These are phyloP conservation scores for Spiraea crenata DNA, from an alignment of 331 rosid genomes.

Conservation along the genomic window DNA sequence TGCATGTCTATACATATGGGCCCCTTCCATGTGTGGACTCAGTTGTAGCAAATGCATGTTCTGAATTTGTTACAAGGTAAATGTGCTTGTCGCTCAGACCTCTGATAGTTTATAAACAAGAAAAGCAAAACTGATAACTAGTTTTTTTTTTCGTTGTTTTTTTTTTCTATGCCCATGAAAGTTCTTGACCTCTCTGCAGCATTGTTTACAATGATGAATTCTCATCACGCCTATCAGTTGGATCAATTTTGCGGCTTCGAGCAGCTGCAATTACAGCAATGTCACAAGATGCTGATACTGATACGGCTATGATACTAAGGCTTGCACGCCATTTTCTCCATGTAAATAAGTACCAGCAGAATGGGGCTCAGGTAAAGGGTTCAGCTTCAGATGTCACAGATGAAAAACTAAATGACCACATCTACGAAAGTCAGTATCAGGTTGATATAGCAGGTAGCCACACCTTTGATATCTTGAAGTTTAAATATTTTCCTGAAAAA, in stretches of 20 bases:
- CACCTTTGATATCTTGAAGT: background rate
- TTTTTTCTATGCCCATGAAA: slow-evolving; percentile 5
- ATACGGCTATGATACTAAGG: slow-evolving; percentile 52
- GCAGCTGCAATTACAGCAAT: slow-evolving; percentile 80
- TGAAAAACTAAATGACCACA: slow-evolving; percentile 31
- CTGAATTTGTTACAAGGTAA: slow-evolving; percentile 84
- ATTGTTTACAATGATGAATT: slow-evolving; percentile 74
- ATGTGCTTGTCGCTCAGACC: slow-evolving; percentile 11
- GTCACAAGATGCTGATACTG: slow-evolving; percentile 63
- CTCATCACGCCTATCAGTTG: slow-evolving; percentile 78
- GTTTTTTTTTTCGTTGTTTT: slow-evolving; percentile 13
- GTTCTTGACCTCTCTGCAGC: slow-evolving; percentile 48
- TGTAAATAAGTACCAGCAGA: slow-evolving; percentile 42
- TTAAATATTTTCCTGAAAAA: background rate
- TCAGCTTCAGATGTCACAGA: slow-evolving; percentile 29
- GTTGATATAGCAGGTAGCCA: slow-evolving; percentile 42
- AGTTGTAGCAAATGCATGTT: slow-evolving; percentile 76
- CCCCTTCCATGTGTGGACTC: slow-evolving; percentile 92
- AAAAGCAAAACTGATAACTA: background rate
- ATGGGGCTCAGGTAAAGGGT: slow-evolving; percentile 33
- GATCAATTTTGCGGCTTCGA: slow-evolving; percentile 80
- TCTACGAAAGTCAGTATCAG: slow-evolving; percentile 37
- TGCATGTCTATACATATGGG: slow-evolving; percentile 88
- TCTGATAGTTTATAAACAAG: background rate
- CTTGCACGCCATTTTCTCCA: slow-evolving; percentile 63